A percentile compares a stretch with the other conserved stretches of the same genome.
Conservation (phyloP, 2,329 filamentous ascomycete species). For the Botrytis elliptica region DNA sequence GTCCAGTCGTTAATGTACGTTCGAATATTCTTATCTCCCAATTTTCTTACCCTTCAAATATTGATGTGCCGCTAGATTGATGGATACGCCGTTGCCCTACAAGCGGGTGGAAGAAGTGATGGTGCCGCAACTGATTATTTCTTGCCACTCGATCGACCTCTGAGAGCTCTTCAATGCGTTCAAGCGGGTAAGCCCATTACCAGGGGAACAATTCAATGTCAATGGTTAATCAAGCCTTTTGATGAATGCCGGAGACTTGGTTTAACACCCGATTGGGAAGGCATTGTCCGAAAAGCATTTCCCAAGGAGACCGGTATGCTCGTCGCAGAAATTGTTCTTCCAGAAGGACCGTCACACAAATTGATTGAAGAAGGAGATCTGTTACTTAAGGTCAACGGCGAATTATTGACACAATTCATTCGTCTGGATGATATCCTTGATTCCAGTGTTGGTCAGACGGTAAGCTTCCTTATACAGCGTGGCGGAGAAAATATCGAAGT, state of each 20-base stretch:
- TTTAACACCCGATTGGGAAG: conserved; percentile 81
- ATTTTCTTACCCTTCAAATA: neutral
- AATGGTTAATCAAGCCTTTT: conserved; percentile 95
- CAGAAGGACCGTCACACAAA: conserved; percentile 79
- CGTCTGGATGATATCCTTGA: conserved; percentile 89
- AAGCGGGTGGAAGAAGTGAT: conserved; percentile 90
- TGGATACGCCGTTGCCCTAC: conserved; percentile 85
- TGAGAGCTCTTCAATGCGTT: conserved; percentile 83
- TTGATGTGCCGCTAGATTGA: conserved; percentile 54
- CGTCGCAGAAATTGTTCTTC: conserved; percentile 91
- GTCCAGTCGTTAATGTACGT: conserved; percentile 78
- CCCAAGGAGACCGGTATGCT: conserved; percentile 96
- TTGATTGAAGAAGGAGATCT: conserved; percentile 95
- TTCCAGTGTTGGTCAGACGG: conserved; percentile 74
- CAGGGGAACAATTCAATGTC: conserved; percentile 96
- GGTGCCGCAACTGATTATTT: conserved; percentile 98
- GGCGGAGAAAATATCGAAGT: conserved; percentile 86
- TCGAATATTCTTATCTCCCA: neutral
- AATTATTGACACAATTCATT: conserved; percentile 90
- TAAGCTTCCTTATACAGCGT: conserved; percentile 80
- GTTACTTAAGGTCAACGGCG: conserved; percentile 86
- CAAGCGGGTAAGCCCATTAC: conserved; percentile 72
- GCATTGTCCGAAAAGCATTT: conserved; percentile 75
- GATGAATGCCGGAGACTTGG: conserved; percentile 93
- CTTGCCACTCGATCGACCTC: conserved; percentile 84